Base-by-base conservation (phyloP, 768 basidiomycete genomes). In the Mycena olivaceomarginata region DNA sequence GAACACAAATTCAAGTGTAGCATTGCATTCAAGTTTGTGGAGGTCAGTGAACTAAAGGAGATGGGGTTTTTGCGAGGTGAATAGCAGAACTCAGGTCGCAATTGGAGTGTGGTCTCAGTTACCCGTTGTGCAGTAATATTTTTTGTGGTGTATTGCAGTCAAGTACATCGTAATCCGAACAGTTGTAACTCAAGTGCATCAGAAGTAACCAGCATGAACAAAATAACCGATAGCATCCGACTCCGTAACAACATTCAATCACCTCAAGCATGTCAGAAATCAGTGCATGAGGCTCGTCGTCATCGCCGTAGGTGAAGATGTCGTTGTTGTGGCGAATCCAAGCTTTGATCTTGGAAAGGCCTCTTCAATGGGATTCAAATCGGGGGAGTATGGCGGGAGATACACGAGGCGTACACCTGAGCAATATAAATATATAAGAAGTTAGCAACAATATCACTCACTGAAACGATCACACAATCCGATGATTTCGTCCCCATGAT, bases 131-230 rank as follows among this genome's bases (percentile, higher is more conserved):
- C 41, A 25, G 10, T 56, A 40, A 39, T 40, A n/a, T 56, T 7
- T 39, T 7, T 16, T 39, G 13, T 40, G 25, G 31, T 22, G 67
- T 59, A 25, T 41, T 40, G 22, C 40, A 43, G 25, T 45, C 43
- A 45, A 45, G 63, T 65, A 41, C 46, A 31, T 43, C 56, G 15
- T 48, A 40, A 25, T 22, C 12, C 46, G 7, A 51, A 40, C 11
- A 20, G 31, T 48, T 39, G 13, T 62, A 72, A 51, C 46, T 60
- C 67, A 80, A 43, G 43, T 60, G 45, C 56, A 67, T 66, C 59
- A 82, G 62, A 83, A 83, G 53, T 86, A 87, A 5, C 85, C 84
- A 20, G 83, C 81, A 79, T 86, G 83, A 62, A 81, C 77, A 67
- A 85, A 84, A 70, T 85, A 87, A 2, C 85, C 82, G 2, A 67